Evolutionary conservation across 2,329 filamentous ascomycete species (phyloP).

Genomic region (Stachybotrys echinatus): DNA sequence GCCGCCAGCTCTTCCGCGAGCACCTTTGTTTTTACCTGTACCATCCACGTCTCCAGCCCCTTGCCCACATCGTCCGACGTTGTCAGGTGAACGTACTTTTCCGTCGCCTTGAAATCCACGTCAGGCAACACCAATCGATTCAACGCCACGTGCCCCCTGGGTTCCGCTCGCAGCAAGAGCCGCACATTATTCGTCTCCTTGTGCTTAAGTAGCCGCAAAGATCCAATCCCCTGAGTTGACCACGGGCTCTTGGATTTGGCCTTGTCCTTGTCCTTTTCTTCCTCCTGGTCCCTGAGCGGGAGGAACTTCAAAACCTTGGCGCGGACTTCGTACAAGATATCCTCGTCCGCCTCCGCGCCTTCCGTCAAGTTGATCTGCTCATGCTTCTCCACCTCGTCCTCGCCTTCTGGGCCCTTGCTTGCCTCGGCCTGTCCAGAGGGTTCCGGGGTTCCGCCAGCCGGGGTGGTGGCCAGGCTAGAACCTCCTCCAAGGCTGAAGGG

Average conservation of each 20-base stretch:
- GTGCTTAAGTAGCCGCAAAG: slow-evolving; percentile 67
- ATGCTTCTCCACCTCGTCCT: slow-evolving; percentile 55
- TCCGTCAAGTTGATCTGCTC: slow-evolving; percentile 67
- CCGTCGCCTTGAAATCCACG: slow-evolving; percentile 56
- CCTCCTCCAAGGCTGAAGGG: slow-evolving; percentile 52
- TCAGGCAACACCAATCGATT: slow-evolving; percentile 62
- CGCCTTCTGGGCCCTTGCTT: slow-evolving; percentile 27
- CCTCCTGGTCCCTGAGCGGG: slow-evolving; percentile 40
- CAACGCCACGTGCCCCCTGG: slow-evolving; percentile 66
- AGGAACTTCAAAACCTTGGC: slow-evolving; percentile 64
- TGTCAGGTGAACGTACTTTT: slow-evolving; percentile 56
- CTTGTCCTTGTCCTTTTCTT: slow-evolving; percentile 34
- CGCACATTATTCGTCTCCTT: slow-evolving; percentile 62
- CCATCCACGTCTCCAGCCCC: slow-evolving; percentile 62
- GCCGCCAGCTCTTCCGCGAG: slow-evolving; percentile 49
- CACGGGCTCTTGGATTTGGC: slow-evolving; percentile 53
- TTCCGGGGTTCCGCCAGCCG: slow-evolving; percentile 54
- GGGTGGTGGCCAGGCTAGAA: slow-evolving; percentile 56
- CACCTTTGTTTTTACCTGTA: slow-evolving; percentile 63
- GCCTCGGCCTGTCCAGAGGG: slow-evolving; percentile 42
- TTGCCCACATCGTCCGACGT: slow-evolving; percentile 53
- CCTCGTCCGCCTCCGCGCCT: slow-evolving; percentile 67
- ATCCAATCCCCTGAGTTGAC: slow-evolving; percentile 66
- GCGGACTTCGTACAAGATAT: slow-evolving; percentile 62
- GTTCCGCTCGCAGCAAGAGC: slow-evolving; percentile 68